Percentiles rank a stretch among this genome's conserved stretches.
Evolutionary conservation across 495 filamentous ascomycete genomes (phyloP).

Genomic region (Chaetomium fimeti): DNA sequence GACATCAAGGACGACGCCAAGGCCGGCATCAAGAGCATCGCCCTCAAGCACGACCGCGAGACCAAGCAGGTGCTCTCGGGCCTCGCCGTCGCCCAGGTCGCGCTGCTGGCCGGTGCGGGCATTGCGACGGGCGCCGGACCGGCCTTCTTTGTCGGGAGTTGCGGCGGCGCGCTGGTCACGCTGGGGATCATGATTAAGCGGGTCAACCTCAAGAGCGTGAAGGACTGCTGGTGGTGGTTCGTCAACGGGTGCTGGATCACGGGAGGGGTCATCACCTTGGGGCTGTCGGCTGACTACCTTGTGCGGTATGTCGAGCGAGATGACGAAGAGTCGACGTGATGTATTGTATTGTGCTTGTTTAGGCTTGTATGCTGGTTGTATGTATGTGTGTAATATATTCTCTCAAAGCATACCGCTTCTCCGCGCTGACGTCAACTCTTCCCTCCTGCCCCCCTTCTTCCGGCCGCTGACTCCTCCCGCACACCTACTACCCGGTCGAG

Average conservation of each 20-base stretch:
- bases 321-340: slow-evolving; percentile 27
- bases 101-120: slow-evolving; percentile 76
- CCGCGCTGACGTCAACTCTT: no score
- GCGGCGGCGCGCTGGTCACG: slow-evolving; percentile 73
- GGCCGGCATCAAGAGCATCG: slow-evolving; percentile 94
- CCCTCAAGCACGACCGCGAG: slow-evolving; percentile 79
- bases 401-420: no score
- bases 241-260: slow-evolving; percentile 60
- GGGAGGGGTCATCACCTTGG: slow-evolving; percentile 52
- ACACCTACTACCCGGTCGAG: no score
- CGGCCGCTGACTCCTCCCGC: no score
- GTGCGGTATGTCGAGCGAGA: slow-evolving; percentile 38
- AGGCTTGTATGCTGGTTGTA: slow-evolving; percentile 1
- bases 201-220: slow-evolving; percentile 78
- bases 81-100: slow-evolving; percentile 71
- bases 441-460: no score
- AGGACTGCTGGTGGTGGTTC: slow-evolving; percentile 98
- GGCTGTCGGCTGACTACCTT: slow-evolving; percentile 53
- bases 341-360: slow-evolving; percentile 9
- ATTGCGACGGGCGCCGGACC: slow-evolving; percentile 72
- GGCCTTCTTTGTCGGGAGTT: slow-evolving; percentile 79
- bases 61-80: slow-evolving; percentile 83
- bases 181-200: slow-evolving; percentile 85
- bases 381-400: no score
- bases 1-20: slow-evolving; percentile 92